phyloP scores from a whole-genome alignment of 352 stramenopile species.

The Aphanomyces cochlioides region DNA sequence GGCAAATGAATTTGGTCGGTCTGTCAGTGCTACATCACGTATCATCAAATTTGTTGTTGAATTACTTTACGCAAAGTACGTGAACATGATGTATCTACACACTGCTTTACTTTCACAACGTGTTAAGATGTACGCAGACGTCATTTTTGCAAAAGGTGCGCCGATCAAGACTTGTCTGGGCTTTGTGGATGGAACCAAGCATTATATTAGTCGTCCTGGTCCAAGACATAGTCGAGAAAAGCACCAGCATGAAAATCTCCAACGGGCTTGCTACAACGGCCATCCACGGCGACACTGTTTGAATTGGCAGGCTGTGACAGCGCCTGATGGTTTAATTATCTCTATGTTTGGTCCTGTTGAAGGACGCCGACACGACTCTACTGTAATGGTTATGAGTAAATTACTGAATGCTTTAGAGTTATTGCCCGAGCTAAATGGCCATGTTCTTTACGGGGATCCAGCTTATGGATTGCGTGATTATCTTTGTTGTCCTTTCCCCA shows the following conservation, averaged over 20 bases:
- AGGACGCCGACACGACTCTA: slow-evolving; percentile 20
- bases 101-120: background rate
- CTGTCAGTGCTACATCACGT: background rate
- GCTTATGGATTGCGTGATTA: slow-evolving; percentile 1
- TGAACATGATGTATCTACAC: background rate
- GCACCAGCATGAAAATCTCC: background rate
- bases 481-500: slow-evolving; percentile 6
- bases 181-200: slow-evolving; percentile 32
- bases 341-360: slow-evolving; percentile 11
- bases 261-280: slow-evolving; percentile 23
- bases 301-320: slow-evolving; percentile 12
- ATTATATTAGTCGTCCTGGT: slow-evolving; percentile 21
- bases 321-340: slow-evolving; percentile 12
- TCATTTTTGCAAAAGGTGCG: slow-evolving; percentile 2
- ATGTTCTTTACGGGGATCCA: slow-evolving; percentile 5
- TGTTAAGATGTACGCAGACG: background rate
- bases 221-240: background rate
- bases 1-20: slow-evolving; percentile 16
- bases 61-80: background rate
- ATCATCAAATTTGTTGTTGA: background rate
- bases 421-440: background rate
- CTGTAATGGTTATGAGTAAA: slow-evolving; percentile 12
- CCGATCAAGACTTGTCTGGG: slow-evolving; percentile 17
- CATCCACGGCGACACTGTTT: slow-evolving; percentile 20
- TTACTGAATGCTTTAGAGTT: background rate